These are phyloP conservation scores for Crithidia expoeki DNA, from an alignment of 208 protist genomes.

Conservation along the genomic window DNA sequence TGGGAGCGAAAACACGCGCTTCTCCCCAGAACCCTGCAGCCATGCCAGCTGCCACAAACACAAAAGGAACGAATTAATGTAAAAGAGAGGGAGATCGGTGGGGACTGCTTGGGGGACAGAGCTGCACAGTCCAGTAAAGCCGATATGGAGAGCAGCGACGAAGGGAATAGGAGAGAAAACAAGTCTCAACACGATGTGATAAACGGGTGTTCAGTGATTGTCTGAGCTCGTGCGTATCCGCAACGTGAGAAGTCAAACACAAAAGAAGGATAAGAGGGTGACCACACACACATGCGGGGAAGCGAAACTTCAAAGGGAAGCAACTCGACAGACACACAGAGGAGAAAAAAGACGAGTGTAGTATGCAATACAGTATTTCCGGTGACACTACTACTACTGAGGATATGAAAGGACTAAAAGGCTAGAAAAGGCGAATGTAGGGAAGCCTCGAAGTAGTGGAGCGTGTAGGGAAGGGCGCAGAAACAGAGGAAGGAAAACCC, in stretches of 20 bases:
- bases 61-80: too few species aligned
- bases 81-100: too few species aligned
- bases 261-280: neutral
- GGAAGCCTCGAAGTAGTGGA: neutral
- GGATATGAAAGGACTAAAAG: neutral
- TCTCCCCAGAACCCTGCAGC: too few species aligned
- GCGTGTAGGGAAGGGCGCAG: neutral
- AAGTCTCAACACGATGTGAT: neutral
- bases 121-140: neutral
- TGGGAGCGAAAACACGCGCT: too few species aligned
- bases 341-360: neutral
- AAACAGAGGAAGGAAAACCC: slow-evolving; percentile 1
- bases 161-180: neutral
- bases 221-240: neutral
- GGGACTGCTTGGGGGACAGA: too few species aligned
- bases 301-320: neutral
- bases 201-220: neutral
- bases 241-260: slow-evolving; percentile 5
- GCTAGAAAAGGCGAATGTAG: neutral
- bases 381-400: too few species aligned
- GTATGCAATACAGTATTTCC: too few species aligned
- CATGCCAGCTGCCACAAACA: too few species aligned
- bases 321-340: neutral
- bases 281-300: neutral
- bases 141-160: neutral